Base-by-base conservation (phyloP, 345 rosid species). In the Populus euphratica region DNA sequence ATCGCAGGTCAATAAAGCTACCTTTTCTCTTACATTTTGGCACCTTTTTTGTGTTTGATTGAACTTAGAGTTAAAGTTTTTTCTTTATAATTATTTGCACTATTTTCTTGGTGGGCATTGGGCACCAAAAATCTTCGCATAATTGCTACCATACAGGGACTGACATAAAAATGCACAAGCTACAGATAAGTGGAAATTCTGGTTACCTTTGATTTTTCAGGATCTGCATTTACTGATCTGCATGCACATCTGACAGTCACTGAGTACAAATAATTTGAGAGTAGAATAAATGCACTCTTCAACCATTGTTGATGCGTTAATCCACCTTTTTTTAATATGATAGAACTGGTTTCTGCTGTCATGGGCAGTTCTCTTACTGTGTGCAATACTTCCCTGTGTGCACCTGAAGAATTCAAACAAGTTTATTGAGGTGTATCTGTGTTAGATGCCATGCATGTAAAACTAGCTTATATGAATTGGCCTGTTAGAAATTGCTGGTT, bases 1-100 rank as follows among this genome's bases (percentile, higher is more conserved):
- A 86, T 83, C 92, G 85, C 84, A 92, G 99, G 99, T 93, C 80
- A 86, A 86, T 78, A 31, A 27, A 68, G 77, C 61, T 73, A 71
- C 50, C 59, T 68, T 72, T 72, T 11, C 38, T 39, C 73, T 41
- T 50, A n/a, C 36, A 23, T 64, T 39, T 16, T 18, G 12, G 10
- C 35, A 14, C 49, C 49, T 49, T 10, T 47, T 7, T 52, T 25
- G 41, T 70, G 41, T 35, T 50, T 8, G 23, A 49, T 27, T 50
- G 4, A 49, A 44, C 39, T 33, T 38, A 12, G 44, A 67, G 21
- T 67, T 36, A 5, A 36, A 36, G 38, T 29, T 67, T 29, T 20
- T n/a, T 36, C n/a, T 25, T 35, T 16, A 31, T 38, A 5, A 29
- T 38, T 18, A 67, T 31, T 33, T 67, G 25, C 44, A 18, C 10